Conservation (phyloP, 2,329 filamentous ascomycete species). For the Colletotrichum sp. region DNA sequence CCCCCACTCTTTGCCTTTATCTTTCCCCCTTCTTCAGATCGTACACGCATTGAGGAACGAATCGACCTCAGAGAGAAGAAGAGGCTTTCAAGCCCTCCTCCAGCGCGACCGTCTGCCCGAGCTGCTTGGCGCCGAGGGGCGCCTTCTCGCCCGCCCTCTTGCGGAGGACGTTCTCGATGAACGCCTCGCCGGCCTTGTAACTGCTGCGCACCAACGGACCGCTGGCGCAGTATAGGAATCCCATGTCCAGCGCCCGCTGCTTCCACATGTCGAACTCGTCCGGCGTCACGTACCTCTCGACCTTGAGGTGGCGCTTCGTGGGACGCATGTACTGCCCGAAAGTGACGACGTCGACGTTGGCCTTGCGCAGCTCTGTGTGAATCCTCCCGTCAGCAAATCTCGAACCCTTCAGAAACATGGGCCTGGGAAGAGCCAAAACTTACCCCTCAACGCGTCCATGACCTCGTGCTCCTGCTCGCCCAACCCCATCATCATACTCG, state of each 20-base stretch:
- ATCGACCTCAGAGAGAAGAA: not conserved
- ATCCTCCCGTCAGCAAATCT: not conserved
- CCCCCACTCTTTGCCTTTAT: not conserved
- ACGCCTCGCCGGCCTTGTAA: constrained; percentile 97
- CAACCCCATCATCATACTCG: constrained; percentile 93
- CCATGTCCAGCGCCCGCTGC: constrained; percentile 88
- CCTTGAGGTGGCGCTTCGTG: constrained; percentile 96
- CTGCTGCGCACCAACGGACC: constrained; percentile 92
- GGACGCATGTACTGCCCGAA: constrained; percentile 99
- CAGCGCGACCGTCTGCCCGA: constrained; percentile 45
- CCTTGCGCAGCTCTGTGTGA: constrained; percentile 64
- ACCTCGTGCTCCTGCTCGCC: constrained; percentile 92
- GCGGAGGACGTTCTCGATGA: constrained; percentile 97
- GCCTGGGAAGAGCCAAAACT: constrained; percentile 21
- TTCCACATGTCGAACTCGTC: constrained; percentile 92
- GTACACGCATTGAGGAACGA: not conserved
- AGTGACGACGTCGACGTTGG: constrained; percentile 90
- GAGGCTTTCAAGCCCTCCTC: constrained; percentile 31
- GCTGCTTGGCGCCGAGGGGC: constrained; percentile 29
- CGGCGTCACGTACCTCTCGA: constrained; percentile 93
- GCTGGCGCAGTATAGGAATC: constrained; percentile 95
- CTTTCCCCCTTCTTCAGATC: not conserved
- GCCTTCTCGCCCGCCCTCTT: constrained; percentile 67
- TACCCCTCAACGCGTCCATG: constrained; percentile 76
- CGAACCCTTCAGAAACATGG: not conserved